Conservation (phyloP, 768 basidiomycete species). For the Agaricus subrufescens region DNA sequence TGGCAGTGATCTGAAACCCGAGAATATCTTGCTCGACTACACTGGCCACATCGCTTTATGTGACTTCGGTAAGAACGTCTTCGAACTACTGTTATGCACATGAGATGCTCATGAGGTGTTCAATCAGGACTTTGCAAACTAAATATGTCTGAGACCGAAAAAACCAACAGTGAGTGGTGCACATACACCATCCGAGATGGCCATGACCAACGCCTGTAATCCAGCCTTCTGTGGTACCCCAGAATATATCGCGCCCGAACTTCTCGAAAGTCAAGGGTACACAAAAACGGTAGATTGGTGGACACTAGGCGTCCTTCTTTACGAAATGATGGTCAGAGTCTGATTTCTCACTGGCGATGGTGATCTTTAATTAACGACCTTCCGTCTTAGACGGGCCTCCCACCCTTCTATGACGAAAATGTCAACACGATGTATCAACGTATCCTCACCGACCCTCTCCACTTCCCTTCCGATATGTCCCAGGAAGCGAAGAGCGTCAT, state of each 20-base stretch:
- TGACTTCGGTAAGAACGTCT: constrained; percentile 68
- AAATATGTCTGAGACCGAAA: constrained; percentile 97
- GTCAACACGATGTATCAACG: constrained; percentile 98
- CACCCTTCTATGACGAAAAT: constrained; percentile 98
- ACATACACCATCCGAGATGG: background rate
- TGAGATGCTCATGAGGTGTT: constrained; percentile 1
- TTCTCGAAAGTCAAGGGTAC: constrained; percentile 94
- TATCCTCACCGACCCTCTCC: constrained; percentile 88
- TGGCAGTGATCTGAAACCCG: constrained; percentile 89
- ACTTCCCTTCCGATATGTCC: constrained; percentile 87
- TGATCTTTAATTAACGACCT: background rate
- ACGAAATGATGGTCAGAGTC: constrained; percentile 87
- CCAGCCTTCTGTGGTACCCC: constrained; percentile 97
- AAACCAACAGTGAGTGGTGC: constrained; percentile 79
- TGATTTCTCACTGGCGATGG: constrained; percentile 5
- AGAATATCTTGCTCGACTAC: constrained; percentile 96
- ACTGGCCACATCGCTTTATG: constrained; percentile 97
- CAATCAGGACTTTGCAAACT: constrained; percentile 76
- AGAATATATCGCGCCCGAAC: constrained; percentile 97
- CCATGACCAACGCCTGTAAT: background rate
- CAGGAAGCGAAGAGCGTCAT: constrained; percentile 88
- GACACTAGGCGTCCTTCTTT: constrained; percentile 94
- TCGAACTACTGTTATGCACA: background rate
- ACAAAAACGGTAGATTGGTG: constrained; percentile 99
- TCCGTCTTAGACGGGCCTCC: constrained; percentile 76